phyloP scores from a whole-genome alignment of 257 asterid genomes.

The Solanum rostratum region DNA sequence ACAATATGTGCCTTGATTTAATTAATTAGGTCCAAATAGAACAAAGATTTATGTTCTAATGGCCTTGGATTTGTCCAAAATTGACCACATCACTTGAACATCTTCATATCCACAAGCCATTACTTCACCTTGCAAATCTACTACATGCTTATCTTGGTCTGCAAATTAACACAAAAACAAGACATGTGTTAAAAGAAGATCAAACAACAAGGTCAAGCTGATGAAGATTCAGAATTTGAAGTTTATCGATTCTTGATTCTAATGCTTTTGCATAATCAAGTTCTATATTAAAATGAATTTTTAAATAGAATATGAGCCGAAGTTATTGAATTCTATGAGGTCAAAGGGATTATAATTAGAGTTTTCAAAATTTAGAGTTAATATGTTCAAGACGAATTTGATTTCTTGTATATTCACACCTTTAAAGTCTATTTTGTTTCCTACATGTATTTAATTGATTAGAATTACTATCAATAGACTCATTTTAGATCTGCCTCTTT shows the following conservation, averaged over 20 bases:
- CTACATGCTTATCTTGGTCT: slow-evolving; percentile 3
- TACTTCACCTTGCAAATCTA: slow-evolving; percentile 71
- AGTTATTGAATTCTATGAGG: neutral
- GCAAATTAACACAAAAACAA: neutral
- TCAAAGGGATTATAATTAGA: neutral
- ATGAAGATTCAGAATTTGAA: neutral
- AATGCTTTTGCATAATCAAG: neutral
- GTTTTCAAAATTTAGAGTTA: neutral
- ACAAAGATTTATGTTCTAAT: slow-evolving; percentile 10
- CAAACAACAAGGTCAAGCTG: neutral
- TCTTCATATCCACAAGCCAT: slow-evolving; percentile 81
- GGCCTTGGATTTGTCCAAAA: slow-evolving; percentile 63
- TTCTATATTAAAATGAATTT: neutral
- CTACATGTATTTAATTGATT: neutral
- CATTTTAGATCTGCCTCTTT: neutral
- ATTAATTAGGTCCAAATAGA: neutral
- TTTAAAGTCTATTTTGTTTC: neutral
- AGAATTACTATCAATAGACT: neutral
- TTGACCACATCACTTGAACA: slow-evolving; percentile 89
- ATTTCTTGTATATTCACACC: neutral
- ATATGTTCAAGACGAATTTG: neutral
- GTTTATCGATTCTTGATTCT: neutral
- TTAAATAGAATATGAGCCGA: neutral
- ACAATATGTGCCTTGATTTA: neutral
- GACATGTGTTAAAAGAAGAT: neutral